phyloP scores from a whole-genome alignment of 768 basidiomycete genomes.

The Tulasnella calospora region DNA sequence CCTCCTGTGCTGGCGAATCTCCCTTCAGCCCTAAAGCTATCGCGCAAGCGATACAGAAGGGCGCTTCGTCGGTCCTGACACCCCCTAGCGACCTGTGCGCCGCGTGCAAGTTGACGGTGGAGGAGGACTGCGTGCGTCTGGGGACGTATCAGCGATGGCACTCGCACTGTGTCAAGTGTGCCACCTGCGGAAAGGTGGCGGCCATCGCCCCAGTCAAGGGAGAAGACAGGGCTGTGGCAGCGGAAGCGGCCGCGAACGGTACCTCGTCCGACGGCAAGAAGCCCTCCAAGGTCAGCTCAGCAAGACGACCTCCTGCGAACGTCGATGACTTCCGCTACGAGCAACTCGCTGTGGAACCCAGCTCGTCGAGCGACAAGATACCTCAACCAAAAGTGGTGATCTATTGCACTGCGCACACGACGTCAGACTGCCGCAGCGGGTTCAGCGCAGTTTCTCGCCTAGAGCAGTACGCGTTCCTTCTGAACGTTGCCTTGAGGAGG shows the following conservation, averaged over 20 bases:
- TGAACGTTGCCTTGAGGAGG: slow-evolving; percentile 90
- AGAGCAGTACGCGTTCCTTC: slow-evolving; percentile 95
- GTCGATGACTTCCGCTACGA: slow-evolving; percentile 73
- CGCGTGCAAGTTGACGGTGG: slow-evolving; percentile 82
- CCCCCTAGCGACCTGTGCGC: slow-evolving; percentile 74
- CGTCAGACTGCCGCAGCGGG: slow-evolving; percentile 59
- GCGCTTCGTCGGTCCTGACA: slow-evolving; percentile 20
- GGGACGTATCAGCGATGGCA: slow-evolving; percentile 99
- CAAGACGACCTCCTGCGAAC: slow-evolving; percentile 73
- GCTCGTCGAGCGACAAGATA: slow-evolving; percentile 20
- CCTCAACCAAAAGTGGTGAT: slow-evolving; percentile 41
- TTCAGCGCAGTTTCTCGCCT: slow-evolving; percentile 90
- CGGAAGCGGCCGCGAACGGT: slow-evolving; percentile 48
- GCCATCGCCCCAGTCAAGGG: slow-evolving; percentile 49
- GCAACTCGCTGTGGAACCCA: slow-evolving; percentile 23
- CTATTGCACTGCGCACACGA: slow-evolving; percentile 73
- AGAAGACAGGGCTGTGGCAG: slow-evolving; percentile 51
- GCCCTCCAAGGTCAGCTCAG: slow-evolving; percentile 56
- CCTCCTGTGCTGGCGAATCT: slow-evolving; percentile 84
- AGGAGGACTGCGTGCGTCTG: slow-evolving; percentile 92
- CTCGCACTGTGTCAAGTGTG: slow-evolving; percentile 85
- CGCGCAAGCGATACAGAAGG: slow-evolving; percentile 31
- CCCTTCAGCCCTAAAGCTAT: slow-evolving; percentile 50
- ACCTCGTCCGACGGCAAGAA: slow-evolving; percentile 13
- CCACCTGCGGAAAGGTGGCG: slow-evolving; percentile 70